Base-by-base conservation (phyloP, 441 rosid genomes). In the Erodium trifolium region DNA sequence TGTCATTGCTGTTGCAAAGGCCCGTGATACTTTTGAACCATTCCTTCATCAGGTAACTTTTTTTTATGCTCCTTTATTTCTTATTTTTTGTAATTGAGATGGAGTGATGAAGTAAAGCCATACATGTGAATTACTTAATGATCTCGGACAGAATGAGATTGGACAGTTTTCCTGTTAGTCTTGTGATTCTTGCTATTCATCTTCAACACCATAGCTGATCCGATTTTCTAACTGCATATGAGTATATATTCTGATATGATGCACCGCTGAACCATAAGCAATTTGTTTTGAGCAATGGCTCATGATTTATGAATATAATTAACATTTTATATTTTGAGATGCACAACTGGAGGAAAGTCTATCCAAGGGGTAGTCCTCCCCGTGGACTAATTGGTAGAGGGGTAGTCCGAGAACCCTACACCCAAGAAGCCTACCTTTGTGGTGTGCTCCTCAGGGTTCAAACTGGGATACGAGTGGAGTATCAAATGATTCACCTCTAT, bases 1-100 rank as follows among this genome's bases (percentile, higher is more conserved):
- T 70, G 98, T 91, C 64, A 93, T 93, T 81, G 98, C 96, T 76
- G 98, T 91, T 82, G 88, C 96, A 31, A 93, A 91, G 84, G 97
- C 98, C 74, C 97, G 89, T 91, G 37, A 34, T 34, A 34, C 37
- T 34, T 34, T 34, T 34, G 37, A 34, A 34, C 37, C 37, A 34
- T 34, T 93, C 76, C 97, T 93, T 80, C 89, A 86, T 81, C 97
- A 91, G 97, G 96, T 65, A 37, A 47, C 43, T 10, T 34, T 60
- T 60, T 41, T 70, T 35, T 71, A 49, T 64, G 62, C 59, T 17
- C 59, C 18, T 70, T 35, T 2, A 57, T 57, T 57, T 57, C 29
- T 5, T 57, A 57, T 17, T 7, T 16, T 8, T 17, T 29, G 63
- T 17, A n/a, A 55, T 55, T 55, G 27, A 55, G 11, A 13, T 16